These are phyloP conservation scores for Aspergillus incahuasiensis DNA, from an alignment of 495 filamentous ascomycete genomes.

Conservation along the genomic window DNA sequence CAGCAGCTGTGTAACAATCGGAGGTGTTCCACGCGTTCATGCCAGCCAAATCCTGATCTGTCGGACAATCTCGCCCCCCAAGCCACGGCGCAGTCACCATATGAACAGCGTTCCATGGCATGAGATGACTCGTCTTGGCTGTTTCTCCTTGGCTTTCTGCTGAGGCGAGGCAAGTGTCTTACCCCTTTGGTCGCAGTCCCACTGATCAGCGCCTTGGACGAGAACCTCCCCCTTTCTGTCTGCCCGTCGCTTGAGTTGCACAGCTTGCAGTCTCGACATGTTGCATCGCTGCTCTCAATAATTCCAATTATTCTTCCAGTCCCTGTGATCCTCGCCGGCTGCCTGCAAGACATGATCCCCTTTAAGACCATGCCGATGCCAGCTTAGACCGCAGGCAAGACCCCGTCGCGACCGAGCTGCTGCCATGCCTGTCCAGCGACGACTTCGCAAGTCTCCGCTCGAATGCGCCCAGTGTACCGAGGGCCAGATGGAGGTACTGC, in stretches of 20 bases:
- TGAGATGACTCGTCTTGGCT: too few relatives aligned
- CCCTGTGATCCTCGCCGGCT: background rate
- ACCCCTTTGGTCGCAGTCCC: background rate
- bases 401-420: background rate
- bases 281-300: too few relatives aligned
- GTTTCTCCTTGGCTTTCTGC: too few relatives aligned
- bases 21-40: too few relatives aligned
- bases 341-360: background rate
- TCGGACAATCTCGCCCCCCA: too few relatives aligned
- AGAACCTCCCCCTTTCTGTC: background rate
- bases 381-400: background rate
- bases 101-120: too few relatives aligned
- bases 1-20: too few relatives aligned
- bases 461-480: conserved; percentile 3
- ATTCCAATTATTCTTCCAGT: background rate
- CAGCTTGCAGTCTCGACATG: too few relatives aligned
- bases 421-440: conserved; percentile 3
- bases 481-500: conserved; percentile 2
- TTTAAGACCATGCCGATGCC: conserved; percentile 3
- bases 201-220: background rate
- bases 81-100: too few relatives aligned
- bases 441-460: background rate
- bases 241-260: background rate
- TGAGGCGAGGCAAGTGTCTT: background rate
- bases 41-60: too few relatives aligned